Evolutionary conservation across 78 protist genomes (phyloP), one percentile per base, ranked within the genome.

Genomic region (Reticulomyxa filosa): DNA sequence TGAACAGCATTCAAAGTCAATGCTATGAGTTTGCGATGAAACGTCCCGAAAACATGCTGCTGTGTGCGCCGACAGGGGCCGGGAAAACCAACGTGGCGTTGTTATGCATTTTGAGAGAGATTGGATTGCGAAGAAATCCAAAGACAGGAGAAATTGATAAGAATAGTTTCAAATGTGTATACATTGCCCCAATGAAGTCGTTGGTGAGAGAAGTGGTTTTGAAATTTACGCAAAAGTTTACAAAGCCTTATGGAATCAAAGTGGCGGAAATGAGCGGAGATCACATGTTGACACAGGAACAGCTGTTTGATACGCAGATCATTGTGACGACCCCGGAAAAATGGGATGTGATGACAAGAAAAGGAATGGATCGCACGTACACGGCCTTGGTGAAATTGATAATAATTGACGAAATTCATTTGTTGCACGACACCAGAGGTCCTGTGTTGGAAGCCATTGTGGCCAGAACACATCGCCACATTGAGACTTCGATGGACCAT

Each of bases 61-160:
- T 97, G 5, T 92, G 98, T 39, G 98, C 99, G 4, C 99, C 99
- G 20, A 97, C 99, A 1, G 84, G 84, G 25, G 88, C 97, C n/a
- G 99, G 99, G 33, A 97, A 97, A 74, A 97, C 99, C 34, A 92
- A 93, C 79, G 90, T 93, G 17, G 99, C 99, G 30, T 66, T 97
- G 84, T 74, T 97, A 30, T 34, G 88, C 20, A 77, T 94, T 17
- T 85, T 97, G 42, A 92, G 73, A 3, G 89, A 69, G 38, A 53
- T 94, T 26, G 85, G 90, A 4, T 13, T 34, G 57, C 23, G 25
- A 17, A 29, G 33, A 29, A 6, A 62, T 32, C 25, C 11, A 25
- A 10, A 61, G 7, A 32, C 23, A 68, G 90, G 87, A 27, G 20
- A 10, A 2, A 8, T 86, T 13, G 59, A 75, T 67, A 25, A 20